Conservation (phyloP, 2,329 filamentous ascomycete genomes). For the Xylariales sp. region DNA sequence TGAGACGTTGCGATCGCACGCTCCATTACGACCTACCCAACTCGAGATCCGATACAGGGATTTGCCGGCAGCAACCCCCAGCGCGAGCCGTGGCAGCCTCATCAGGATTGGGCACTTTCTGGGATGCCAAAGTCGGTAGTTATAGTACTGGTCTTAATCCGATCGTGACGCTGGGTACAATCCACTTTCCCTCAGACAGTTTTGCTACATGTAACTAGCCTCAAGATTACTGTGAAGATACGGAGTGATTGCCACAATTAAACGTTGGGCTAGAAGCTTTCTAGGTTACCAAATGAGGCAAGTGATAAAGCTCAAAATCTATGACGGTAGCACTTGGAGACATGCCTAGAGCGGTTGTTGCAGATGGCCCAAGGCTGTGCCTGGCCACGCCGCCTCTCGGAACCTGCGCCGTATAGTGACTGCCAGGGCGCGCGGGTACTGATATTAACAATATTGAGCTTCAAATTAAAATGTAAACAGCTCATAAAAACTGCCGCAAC, state of each 20-base stretch:
- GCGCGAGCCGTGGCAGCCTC: slow-evolving; percentile 5
- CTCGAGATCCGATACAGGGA: slow-evolving; percentile 10
- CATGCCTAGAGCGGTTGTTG: no score
- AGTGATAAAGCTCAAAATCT: slow-evolving; percentile 2
- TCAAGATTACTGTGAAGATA: slow-evolving; percentile 4
- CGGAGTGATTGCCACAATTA: background rate
- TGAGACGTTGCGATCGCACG: slow-evolving; percentile 7
- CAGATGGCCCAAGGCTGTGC: slow-evolving; percentile 3
- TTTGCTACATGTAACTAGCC: background rate
- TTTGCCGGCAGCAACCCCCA: slow-evolving; percentile 2
- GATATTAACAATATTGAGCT: slow-evolving; percentile 10
- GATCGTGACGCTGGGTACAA: background rate
- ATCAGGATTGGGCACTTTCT: slow-evolving; percentile 6
- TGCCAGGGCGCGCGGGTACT: slow-evolving; percentile 8
- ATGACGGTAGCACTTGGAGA: no score
- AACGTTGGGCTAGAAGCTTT: slow-evolving; percentile 2
- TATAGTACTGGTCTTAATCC: slow-evolving; percentile 7
- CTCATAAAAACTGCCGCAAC: slow-evolving; percentile 7
- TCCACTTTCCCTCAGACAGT: background rate
- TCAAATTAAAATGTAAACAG: slow-evolving; percentile 8
- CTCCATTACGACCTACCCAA: slow-evolving; percentile 8
- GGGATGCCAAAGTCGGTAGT: slow-evolving; percentile 8
- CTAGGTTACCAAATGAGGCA: slow-evolving; percentile 2
- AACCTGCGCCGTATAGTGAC: slow-evolving; percentile 10
- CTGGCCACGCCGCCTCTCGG: slow-evolving; percentile 6